Base-by-base conservation (phyloP, 225 moss, liverwort and hornwort genomes). In the Sphagnum tenellum region DNA sequence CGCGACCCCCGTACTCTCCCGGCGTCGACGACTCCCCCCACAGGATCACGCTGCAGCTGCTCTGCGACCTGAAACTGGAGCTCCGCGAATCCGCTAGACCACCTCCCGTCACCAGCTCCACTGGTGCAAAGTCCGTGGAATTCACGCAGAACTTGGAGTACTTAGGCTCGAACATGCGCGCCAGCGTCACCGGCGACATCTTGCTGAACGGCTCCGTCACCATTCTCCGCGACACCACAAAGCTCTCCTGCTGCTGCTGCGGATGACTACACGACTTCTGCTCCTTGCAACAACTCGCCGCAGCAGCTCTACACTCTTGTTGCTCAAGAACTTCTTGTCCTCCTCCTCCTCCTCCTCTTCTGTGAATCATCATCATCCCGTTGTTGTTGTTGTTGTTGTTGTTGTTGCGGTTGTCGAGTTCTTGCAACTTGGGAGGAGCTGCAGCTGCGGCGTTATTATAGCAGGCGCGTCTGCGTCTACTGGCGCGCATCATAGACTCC, bases 51-150 rank as follows among this genome's bases (percentile, higher is more conserved):
- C 29, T 29, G 63, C 80, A 82, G 14, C 80, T 80, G 12, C 80
- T 72, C 66, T 91, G 90, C 4, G 94, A 94, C 61, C 89, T 91
- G 54, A 94, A 94, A 63, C 94, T 94, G 10, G 94, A 94, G 69
- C 91, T 85, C 11, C 82, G 79, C 13, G 91, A 91, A 74, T 94
- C 91, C 29, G 29, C 29, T 29, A 29, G 29, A 29, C 29, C 1
- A 1, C 29, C 29, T 1, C 29, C 29, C 72, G 91, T 87, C 45
- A 87, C 87, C 12, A 89, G 81, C 59, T 81, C 81, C 55, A 81
- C 75, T 2, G 78, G 78, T 7, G 81, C 74, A 45, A 81, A 71
- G 56, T 85, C 84, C 2, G 73, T 78, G 45, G 81, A 76, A 47
- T 81, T 74, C 44, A 81, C 84, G 57, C 81, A 85, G 50, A 81